phyloP scores from a whole-genome alignment of 1,284 basidiomycete genomes.

The Trichosporon sp. region DNA sequence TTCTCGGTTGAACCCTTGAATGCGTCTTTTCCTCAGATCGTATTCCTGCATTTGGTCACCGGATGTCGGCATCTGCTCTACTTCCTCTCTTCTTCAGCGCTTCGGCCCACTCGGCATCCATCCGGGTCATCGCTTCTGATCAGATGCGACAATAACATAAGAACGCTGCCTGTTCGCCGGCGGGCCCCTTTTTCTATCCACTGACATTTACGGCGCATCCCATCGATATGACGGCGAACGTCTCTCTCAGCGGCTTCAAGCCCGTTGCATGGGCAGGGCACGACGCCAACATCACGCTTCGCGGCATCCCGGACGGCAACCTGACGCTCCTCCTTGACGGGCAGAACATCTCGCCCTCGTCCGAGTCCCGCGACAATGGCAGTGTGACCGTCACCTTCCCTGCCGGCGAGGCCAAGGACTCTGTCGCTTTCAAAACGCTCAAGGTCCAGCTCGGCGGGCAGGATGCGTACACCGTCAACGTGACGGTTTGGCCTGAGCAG shows the following conservation, averaged over 20 bases:
- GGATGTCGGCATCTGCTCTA: background rate
- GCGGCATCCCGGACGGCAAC: background rate
- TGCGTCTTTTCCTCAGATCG: background rate
- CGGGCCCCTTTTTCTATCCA: background rate
- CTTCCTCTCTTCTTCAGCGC: background rate
- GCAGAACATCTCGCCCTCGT: background rate
- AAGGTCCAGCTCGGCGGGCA: background rate
- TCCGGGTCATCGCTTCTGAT: background rate
- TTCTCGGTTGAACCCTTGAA: background rate
- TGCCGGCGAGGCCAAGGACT: background rate
- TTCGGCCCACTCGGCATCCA: slow-evolving; percentile 14
- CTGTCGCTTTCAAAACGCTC: slow-evolving; percentile 1
- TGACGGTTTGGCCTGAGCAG: slow-evolving; percentile 15
- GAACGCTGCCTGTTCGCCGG: background rate
- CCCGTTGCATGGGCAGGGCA: slow-evolving; percentile 18
- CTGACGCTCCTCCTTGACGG: background rate
- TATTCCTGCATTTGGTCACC: background rate
- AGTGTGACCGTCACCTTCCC: slow-evolving; percentile 4
- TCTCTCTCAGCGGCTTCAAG: slow-evolving; percentile 8
- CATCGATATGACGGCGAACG: slow-evolving; percentile 6
- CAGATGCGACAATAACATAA: background rate
- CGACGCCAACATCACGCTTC: slow-evolving; percentile 4
- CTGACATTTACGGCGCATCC: background rate
- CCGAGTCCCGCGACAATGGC: background rate
- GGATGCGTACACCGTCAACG: background rate